Base-by-base conservation (phyloP, 2,329 filamentous ascomycete genomes). In the Neofusicoccum parvum region DNA sequence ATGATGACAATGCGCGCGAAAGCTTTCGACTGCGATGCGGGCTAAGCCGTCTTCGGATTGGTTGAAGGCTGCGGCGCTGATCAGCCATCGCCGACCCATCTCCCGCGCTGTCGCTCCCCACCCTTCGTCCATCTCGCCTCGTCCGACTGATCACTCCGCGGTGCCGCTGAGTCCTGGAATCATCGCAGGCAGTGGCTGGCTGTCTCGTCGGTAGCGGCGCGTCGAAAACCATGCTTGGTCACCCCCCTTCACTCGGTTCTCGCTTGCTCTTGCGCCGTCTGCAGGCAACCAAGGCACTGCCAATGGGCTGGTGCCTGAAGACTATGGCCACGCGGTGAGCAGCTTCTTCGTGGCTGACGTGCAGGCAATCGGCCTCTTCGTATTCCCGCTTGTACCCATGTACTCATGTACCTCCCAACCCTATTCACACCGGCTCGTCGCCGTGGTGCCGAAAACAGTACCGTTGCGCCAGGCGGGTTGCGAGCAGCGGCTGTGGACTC, bases 1-100 rank as follows among this genome's bases (percentile, higher is more conserved):
- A 36, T 60, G 56, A 60, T 60, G 56, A 49, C 56, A 60, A 60
- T 60, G 56, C 56, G 5, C 27, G 56, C 56, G 56, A 60, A 60
- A 60, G 56, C 56, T 60, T 60, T 60, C 27, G 27, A 32, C 27
- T 32, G 36, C 32, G 15, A 15, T 11, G 23, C 54, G 56, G 43
- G 56, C 56, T 60, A 60, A 36, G 43, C 56, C 43, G 27, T 17
- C 3, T 45, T 45, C 1, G 56, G 56, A 48, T 23, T 60, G 43
- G 56, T 7, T 14, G 54, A 32, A 2, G 36, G 3, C 2, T 11
- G 39, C 32, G 39, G 39, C 56, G 56, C 20, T 20, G 43, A 48
- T 60, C 54, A 48, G 6, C 34, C 34, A 48, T 48, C 56, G 41
- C 56, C 43, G 54, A 59, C 54, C 7, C 39, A 59, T 59, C 54